Evolutionary conservation across 306 rosid genomes (phyloP).

Genomic region (Lupinus albus): DNA sequence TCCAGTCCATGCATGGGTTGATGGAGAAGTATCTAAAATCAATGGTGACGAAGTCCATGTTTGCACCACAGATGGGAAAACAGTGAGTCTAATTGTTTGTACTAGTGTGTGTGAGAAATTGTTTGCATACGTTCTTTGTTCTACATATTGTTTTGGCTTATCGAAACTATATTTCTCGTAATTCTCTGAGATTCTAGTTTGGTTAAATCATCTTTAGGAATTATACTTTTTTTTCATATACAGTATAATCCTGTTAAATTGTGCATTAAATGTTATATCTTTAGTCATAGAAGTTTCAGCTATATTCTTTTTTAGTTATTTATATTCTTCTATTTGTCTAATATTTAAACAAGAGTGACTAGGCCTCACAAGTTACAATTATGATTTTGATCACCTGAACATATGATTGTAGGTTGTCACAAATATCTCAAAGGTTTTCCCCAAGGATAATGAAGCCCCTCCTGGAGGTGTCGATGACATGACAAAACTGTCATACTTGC

Average conservation of each 20-base stretch:
- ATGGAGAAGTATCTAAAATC: constrained; percentile 87
- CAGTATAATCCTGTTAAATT: constrained; percentile 28
- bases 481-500: constrained; percentile 98
- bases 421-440: constrained; percentile 88
- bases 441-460: constrained; percentile 93
- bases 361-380: neutral
- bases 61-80: constrained; percentile 65
- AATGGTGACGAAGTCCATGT: constrained; percentile 81
- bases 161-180: constrained; percentile 11
- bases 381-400: constrained; percentile 38
- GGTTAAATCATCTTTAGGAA: constrained; percentile 14
- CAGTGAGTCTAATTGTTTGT: constrained; percentile 54
- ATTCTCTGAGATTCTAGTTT: constrained; percentile 5
- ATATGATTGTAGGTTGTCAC: constrained; percentile 68
- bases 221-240: neutral
- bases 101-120: no score
- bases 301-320: constrained; percentile 17
- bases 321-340: neutral
- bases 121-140: neutral
- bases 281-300: constrained; percentile 9
- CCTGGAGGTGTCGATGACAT: constrained; percentile 99
- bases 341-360: neutral
- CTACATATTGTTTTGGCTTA: constrained; percentile 31
- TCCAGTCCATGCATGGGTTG: constrained; percentile 85
- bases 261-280: constrained; percentile 13